Evolutionary conservation across 2,329 filamentous ascomycete species (phyloP), one percentile per base, ranked within the genome.

Genomic region (Hypoxylon sp.): DNA sequence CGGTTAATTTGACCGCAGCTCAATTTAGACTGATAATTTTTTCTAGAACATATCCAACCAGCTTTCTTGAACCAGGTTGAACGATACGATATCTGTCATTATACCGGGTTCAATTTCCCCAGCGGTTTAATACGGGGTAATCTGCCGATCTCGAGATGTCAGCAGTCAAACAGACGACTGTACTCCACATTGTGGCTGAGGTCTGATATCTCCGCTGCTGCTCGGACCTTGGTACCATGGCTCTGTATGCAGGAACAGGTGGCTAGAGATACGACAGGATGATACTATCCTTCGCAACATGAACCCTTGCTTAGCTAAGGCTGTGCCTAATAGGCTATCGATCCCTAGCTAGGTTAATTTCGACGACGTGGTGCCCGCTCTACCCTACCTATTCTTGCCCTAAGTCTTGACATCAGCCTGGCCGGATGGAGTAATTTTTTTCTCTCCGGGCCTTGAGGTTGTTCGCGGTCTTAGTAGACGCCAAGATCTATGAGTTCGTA

Each of bases 1-100:
- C 68, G 68, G 68, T 32, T 70, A 70, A 70, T 70, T 61, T 56
- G 61, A 57, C 59, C 29, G 17, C 62, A 64, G 44, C 39, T 66
- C 35, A 57, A 55, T 65, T 44, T 48, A 44, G n/a, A 54, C 21
- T 19, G 17, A 35, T 27, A 32, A 35, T 24, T 31, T 19, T 17
- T 63, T 70, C 62, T 64, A 63, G 58, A 64, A 68, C 31, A 37
- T 51, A 50, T 11, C 54, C 54, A 57, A 60, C 39, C 50, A 63
- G 17, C 17, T 21, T 54, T 5, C 35, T 55, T 60, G 10, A 10
- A 60, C 31, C 11, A 13, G 31, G 35, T 35, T 29, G 29, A 52
- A 60, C 42, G 37, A 55, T 24, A 15, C 11, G 8, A 56, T 8
- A 47, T 31, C 42, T 35, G 37, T 51, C 29, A n/a, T 37, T 11